phyloP scores from a whole-genome alignment of 2,329 filamentous ascomycete species.

The Fusarium miscanthi region DNA sequence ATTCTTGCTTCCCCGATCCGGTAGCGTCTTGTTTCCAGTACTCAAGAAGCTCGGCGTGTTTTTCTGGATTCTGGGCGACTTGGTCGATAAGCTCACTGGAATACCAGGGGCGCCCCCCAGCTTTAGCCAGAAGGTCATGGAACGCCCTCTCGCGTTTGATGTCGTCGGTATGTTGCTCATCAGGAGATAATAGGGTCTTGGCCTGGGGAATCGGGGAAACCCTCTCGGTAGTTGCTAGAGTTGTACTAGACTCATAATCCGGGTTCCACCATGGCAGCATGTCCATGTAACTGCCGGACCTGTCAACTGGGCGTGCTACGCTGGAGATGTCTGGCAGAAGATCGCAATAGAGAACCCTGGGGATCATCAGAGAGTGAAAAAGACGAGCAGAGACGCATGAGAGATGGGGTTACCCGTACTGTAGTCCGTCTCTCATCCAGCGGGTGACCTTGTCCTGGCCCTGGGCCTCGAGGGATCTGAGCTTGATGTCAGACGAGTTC shows the following conservation, averaged over 20 bases:
- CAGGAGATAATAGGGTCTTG: not conserved
- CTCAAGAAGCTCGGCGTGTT: slow-evolving; percentile 13
- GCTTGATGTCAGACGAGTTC: slow-evolving; percentile 3
- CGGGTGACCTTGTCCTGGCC: slow-evolving; percentile 29
- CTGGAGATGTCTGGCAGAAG: slow-evolving; percentile 27
- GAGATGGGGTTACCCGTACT: slow-evolving; percentile 24
- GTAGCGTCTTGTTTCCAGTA: slow-evolving; percentile 30
- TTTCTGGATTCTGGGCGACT: slow-evolving; percentile 18
- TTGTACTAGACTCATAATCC: slow-evolving; percentile 7
- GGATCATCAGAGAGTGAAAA: slow-evolving; percentile 9
- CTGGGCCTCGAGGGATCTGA: slow-evolving; percentile 10
- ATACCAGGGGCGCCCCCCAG: slow-evolving; percentile 41
- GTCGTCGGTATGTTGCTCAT: slow-evolving; percentile 9
- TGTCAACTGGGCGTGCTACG: slow-evolving; percentile 24
- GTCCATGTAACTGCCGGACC: slow-evolving; percentile 18
- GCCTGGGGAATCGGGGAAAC: not conserved
- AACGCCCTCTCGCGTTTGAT: slow-evolving; percentile 23
- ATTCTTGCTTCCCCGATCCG: slow-evolving; percentile 7
- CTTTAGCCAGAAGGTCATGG: slow-evolving; percentile 14
- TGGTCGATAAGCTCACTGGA: slow-evolving; percentile 16
- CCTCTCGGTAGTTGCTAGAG: slow-evolving; percentile 4
- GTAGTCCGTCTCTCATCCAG: slow-evolving; percentile 33
- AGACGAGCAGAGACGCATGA: not conserved
- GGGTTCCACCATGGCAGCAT: slow-evolving; percentile 20
- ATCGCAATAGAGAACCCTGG: slow-evolving; percentile 34